Conservation (phyloP, 1,284 basidiomycete genomes). For the Moniliella sp. region DNA sequence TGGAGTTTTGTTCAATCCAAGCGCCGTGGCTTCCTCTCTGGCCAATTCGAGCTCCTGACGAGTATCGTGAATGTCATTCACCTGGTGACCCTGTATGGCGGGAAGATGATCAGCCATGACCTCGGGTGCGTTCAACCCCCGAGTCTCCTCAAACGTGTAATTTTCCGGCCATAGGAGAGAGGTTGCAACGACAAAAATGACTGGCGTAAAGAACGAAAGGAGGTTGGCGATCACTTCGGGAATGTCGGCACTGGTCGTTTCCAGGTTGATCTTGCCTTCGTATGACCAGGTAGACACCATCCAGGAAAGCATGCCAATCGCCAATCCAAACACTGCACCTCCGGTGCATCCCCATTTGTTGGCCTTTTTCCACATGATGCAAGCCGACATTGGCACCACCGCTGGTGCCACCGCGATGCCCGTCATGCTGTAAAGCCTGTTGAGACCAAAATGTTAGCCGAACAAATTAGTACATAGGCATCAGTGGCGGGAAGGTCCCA, state of each 20-base stretch:
- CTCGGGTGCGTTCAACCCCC: no score
- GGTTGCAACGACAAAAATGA: constrained; percentile 46
- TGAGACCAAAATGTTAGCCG: no score
- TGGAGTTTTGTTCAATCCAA: not conserved
- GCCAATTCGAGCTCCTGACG: constrained; percentile 1
- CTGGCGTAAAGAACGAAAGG: constrained; percentile 59
- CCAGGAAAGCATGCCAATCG: constrained; percentile 54
- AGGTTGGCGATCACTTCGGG: constrained; percentile 54
- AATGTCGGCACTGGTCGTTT: constrained; percentile 45
- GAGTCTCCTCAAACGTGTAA: constrained; percentile 21
- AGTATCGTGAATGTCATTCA: constrained; percentile 2
- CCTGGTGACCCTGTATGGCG: no score
- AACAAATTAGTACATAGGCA: no score
- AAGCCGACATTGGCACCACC: constrained; percentile 67
- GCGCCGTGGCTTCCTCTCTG: not conserved
- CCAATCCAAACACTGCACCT: constrained; percentile 52
- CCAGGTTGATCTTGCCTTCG: constrained; percentile 57
- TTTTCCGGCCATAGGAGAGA: constrained; percentile 15
- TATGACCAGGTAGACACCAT: constrained; percentile 50
- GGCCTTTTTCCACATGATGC: constrained; percentile 34
- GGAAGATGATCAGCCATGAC: no score
- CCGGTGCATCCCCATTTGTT: constrained; percentile 36
- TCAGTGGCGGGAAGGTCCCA: no score
- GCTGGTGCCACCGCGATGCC: constrained; percentile 61
- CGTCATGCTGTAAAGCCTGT: constrained; percentile 45